Evolutionary conservation across 257 asterid species (phyloP).

Genomic region (Ophiorrhiza pumila): DNA sequence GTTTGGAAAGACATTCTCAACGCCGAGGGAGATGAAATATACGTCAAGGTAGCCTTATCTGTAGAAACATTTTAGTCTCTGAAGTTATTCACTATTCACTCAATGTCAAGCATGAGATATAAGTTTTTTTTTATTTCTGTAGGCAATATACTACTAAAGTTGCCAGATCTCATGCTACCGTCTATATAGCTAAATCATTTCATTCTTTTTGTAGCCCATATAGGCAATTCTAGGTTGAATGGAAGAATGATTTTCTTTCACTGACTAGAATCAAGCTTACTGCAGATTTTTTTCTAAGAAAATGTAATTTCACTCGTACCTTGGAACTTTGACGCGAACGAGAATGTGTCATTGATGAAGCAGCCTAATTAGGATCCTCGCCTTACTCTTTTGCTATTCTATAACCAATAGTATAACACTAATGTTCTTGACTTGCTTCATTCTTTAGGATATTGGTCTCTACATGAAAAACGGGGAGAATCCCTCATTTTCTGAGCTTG

Average conservation of each 20-base stretch:
- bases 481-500: slow-evolving; percentile 74
- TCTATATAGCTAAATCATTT: background rate
- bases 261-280: background rate
- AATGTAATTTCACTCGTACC: background rate
- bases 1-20: slow-evolving; percentile 94
- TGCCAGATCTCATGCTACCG: background rate
- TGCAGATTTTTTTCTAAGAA: background rate
- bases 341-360: background rate
- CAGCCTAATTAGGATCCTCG: background rate
- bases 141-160: no score
- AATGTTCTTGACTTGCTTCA: slow-evolving; percentile 14
- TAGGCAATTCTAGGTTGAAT: background rate
- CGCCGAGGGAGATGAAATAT: slow-evolving; percentile 96
- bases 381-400: background rate
- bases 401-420: background rate
- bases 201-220: background rate
- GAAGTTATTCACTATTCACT: background rate
- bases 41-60: slow-evolving; percentile 60
- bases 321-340: background rate
- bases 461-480: slow-evolving; percentile 82
- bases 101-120: background rate
- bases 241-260: background rate
- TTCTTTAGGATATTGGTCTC: slow-evolving; percentile 60
- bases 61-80: background rate
- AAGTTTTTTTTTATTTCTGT: no score